A percentile compares a stretch with the other conserved stretches of the same genome.
These are phyloP conservation scores for Bruguiera parviflora DNA, from an alignment of 345 rosid species.

Conservation along the genomic window DNA sequence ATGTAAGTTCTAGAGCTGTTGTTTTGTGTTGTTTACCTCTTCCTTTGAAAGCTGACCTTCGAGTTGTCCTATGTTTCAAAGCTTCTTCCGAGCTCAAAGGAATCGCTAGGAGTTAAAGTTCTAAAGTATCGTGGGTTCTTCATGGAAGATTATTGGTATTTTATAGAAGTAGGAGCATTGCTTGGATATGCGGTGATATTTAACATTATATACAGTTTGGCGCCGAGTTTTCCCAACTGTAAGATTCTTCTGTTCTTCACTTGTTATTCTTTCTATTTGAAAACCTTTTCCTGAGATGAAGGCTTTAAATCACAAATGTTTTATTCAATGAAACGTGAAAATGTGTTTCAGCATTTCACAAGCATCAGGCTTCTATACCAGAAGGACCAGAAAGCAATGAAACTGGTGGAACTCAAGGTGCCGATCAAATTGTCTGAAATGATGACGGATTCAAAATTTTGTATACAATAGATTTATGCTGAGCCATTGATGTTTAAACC, in stretches of 20 bases:
- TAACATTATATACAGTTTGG: slow-evolving; percentile 35
- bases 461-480: no score
- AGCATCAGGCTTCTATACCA: slow-evolving; percentile 36
- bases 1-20: slow-evolving; percentile 13
- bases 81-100: slow-evolving; percentile 20
- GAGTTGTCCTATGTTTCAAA: not conserved
- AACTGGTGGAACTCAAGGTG: not conserved
- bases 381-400: slow-evolving; percentile 18
- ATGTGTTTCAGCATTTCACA: slow-evolving; percentile 44
- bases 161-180: slow-evolving; percentile 50
- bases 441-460: no score
- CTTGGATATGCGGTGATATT: slow-evolving; percentile 31
- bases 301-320: no score
- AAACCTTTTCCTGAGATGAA: not conserved
- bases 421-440: no score
- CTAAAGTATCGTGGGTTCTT: slow-evolving; percentile 45
- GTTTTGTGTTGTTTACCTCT: not conserved
- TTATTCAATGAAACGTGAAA: not conserved
- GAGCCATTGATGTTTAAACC: no score
- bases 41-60: not conserved
- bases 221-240: slow-evolving; percentile 50
- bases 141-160: slow-evolving; percentile 47
- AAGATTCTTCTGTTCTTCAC: slow-evolving; percentile 15
- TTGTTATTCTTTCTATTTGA: not conserved
- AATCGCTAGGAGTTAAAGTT: slow-evolving; percentile 39